Conservation (phyloP, 306 rosid species). For the Nissolia schottii region DNA sequence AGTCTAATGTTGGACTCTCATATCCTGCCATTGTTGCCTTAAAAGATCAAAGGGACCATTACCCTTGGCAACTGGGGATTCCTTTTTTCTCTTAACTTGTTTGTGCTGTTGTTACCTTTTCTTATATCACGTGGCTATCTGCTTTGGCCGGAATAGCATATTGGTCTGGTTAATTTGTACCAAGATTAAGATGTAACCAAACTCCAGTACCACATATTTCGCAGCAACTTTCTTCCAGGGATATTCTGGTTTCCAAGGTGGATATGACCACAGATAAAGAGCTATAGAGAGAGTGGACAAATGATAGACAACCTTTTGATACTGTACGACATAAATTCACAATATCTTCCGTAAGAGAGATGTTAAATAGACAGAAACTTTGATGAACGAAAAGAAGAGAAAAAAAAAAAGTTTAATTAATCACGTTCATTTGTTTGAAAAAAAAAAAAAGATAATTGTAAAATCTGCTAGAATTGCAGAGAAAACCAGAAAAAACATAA, state of each 20-base stretch:
- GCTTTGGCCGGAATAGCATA: neutral
- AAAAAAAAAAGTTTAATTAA: too few relatives aligned
- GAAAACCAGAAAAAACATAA: too few relatives aligned
- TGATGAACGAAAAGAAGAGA: too few relatives aligned
- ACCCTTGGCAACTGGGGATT: neutral
- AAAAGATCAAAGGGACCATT: too few relatives aligned
- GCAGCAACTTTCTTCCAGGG: slow-evolving; percentile 54
- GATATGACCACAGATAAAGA: slow-evolving; percentile 58
- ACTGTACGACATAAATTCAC: slow-evolving; percentile 30
- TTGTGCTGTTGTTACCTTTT: neutral
- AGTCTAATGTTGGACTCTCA: too few relatives aligned
- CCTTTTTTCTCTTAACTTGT: neutral
- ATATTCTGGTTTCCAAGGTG: slow-evolving; percentile 70
- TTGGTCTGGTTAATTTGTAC: neutral
- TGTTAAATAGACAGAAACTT: too few relatives aligned
- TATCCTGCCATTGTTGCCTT: too few relatives aligned
- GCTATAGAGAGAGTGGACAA: slow-evolving; percentile 32
- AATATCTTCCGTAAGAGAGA: too few relatives aligned
- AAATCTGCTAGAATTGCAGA: too few relatives aligned
- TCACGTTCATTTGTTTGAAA: too few relatives aligned
- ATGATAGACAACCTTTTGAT: slow-evolving; percentile 60
- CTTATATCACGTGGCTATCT: neutral
- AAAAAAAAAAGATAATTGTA: too few relatives aligned
- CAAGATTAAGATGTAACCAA: neutral
- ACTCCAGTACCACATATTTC: slow-evolving; percentile 17